Base-by-base conservation (phyloP, 73 alveolate genomes). In the Halteria grandinella region DNA sequence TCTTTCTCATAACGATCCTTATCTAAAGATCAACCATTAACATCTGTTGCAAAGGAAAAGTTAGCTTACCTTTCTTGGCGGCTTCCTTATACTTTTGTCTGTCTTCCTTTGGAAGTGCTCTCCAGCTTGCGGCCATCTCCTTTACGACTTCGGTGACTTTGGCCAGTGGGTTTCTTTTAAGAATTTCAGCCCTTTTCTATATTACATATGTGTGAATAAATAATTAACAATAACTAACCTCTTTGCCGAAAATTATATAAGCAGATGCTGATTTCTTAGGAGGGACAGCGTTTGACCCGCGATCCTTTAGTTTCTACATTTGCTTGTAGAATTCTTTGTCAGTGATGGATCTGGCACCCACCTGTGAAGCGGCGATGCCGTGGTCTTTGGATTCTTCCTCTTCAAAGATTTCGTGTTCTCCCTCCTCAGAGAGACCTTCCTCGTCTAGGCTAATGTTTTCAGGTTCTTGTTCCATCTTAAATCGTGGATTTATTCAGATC, bases 71-170 rank as follows among this genome's bases (percentile, higher is more conserved):
- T 75, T 75, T 55, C 31, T 48, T 45, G 6, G 91, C 91, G 1
- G 60, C 59, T 1, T 71, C 82, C 29, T 47, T 64, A 52, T 55
- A 82, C 32, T 37, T 50, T 50, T 57, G 28, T 39, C 54, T n/a
- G n/a, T 82, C 86, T 32, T 71, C 86, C 18, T 70, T 51, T 7
- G 75, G 7, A 34, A 82, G 74, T 11, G 21, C 18, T 3, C 80
- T 60, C 91, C 91, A 82, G 15, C 50, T 40, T 21, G 72, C 25
- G 14, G 86, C 91, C 0, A 82, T 53, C 62, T 82, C 91, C 39
- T 71, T 82, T 47, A 82, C 81, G 34, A 82, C 77, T 24, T 57
- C 76, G 8, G 91, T 70, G 18, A 78, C 85, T 43, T 70, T 72
- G 55, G 50, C 76, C 33, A 73, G 40, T 0, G 87, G 87, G 43